Conservation (phyloP, 2,329 filamentous ascomycete species). For the Dryadomyces quercivorus region DNA sequence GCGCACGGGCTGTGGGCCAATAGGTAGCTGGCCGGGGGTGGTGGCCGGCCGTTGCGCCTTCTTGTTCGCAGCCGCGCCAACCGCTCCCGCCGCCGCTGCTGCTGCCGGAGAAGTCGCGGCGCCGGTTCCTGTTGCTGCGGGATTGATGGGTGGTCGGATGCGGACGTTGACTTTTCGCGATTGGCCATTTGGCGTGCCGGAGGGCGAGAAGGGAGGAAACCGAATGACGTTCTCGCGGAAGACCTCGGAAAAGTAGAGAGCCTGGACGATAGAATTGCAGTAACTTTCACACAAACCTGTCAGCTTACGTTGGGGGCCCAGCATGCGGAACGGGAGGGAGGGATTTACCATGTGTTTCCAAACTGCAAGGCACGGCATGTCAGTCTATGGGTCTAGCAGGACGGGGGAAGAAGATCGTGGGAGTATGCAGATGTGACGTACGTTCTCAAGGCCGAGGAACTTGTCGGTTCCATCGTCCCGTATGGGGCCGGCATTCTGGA, state of each 20-base stretch:
- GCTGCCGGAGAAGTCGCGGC: slow-evolving; percentile 22
- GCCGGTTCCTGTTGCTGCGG: slow-evolving; percentile 11
- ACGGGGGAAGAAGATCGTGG: neutral
- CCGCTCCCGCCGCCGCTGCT: slow-evolving; percentile 15
- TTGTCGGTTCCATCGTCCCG: slow-evolving; percentile 88
- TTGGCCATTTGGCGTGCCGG: slow-evolving; percentile 53
- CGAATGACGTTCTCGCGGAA: slow-evolving; percentile 92
- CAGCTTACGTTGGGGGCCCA: slow-evolving; percentile 5
- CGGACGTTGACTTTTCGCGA: slow-evolving; percentile 46
- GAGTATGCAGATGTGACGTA: slow-evolving; percentile 34
- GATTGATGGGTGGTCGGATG: slow-evolving; percentile 43
- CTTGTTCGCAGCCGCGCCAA: slow-evolving; percentile 20
- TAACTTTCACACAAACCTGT: slow-evolving; percentile 47
- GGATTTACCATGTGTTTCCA: slow-evolving; percentile 80
- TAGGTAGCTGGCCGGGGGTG: slow-evolving; percentile 36
- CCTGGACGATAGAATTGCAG: slow-evolving; percentile 96
- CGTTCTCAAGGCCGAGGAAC: slow-evolving; percentile 97
- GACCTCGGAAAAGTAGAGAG: slow-evolving; percentile 85
- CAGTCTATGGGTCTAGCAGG: slow-evolving; percentile 16
- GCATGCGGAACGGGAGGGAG: neutral
- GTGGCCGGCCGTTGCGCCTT: slow-evolving; percentile 44
- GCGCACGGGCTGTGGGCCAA: slow-evolving; percentile 44
- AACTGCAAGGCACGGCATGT: slow-evolving; percentile 46
- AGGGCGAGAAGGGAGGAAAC: slow-evolving; percentile 64
- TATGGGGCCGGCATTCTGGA: slow-evolving; percentile 69